Evolutionary conservation across 192 early-diverging fungal genomes (phyloP).

Genomic region (Ambispora gerdemannii): DNA sequence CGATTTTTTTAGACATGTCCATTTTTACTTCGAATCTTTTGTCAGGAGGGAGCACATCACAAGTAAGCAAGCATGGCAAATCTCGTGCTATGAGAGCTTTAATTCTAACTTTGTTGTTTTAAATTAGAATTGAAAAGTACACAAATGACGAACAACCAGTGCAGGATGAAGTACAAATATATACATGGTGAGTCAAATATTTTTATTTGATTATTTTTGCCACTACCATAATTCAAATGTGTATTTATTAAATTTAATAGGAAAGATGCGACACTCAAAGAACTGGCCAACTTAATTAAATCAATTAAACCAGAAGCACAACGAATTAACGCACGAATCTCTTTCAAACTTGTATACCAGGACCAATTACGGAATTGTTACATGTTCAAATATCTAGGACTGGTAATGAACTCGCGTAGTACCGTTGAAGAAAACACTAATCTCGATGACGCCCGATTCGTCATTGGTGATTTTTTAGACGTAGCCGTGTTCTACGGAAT

Average conservation of each 20-base stretch:
- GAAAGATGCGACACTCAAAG: constrained; percentile 60
- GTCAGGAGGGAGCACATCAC: constrained; percentile 41
- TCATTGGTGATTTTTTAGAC: constrained; percentile 60
- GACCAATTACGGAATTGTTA: constrained; percentile 40
- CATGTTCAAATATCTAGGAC: constrained; percentile 44
- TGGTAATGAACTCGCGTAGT: constrained; percentile 33
- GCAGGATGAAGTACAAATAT: constrained; percentile 48
- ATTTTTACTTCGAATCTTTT: constrained; percentile 56
- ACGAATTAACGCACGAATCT: constrained; percentile 39
- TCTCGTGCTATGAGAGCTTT: not conserved
- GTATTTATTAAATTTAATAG: constrained; percentile 32
- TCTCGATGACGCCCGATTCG: constrained; percentile 48
- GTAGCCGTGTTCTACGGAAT: constrained; percentile 46
- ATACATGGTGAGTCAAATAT: constrained; percentile 50
- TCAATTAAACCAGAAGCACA: constrained; percentile 43
- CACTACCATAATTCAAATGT: not conserved
- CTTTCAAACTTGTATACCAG: constrained; percentile 50
- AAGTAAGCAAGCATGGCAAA: constrained; percentile 26
- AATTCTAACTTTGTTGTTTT: constrained; percentile 4
- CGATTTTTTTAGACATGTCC: constrained; percentile 44
- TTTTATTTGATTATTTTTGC: not conserved
- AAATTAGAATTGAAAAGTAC: constrained; percentile 36
- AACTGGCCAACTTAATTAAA: constrained; percentile 53
- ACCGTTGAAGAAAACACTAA: constrained; percentile 46
- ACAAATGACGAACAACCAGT: constrained; percentile 39